A percentile compares a stretch with the other conserved stretches of the same genome.
Evolutionary conservation across 129 eudicot species (phyloP).

Genomic region (Ambrosia artemisiifolia): DNA sequence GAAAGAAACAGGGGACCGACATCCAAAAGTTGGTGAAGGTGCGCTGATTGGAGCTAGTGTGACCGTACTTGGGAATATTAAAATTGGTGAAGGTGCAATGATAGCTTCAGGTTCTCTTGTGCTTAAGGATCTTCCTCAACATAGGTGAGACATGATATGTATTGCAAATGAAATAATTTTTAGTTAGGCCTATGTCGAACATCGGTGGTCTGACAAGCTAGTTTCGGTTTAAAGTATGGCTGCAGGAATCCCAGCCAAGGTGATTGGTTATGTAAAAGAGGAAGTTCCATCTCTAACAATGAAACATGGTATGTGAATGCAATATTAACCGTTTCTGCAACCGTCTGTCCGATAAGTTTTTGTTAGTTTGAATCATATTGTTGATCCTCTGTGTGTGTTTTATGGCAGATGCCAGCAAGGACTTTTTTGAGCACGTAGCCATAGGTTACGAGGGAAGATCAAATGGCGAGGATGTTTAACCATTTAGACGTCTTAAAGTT

Average conservation of each 20-base stretch:
- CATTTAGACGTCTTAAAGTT: neutral
- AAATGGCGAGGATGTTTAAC: slow-evolving; percentile 23
- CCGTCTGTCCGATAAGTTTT: neutral
- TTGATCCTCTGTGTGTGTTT: neutral
- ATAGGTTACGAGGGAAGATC: slow-evolving; percentile 40
- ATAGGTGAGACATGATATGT: slow-evolving; percentile 39
- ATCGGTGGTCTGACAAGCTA: neutral
- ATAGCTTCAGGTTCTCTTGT: slow-evolving; percentile 70
- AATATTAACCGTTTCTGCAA: neutral
- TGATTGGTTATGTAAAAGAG: slow-evolving; percentile 62
- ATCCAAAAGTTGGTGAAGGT: slow-evolving; percentile 74
- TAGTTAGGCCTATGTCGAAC: neutral
- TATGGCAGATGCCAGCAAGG: slow-evolving; percentile 62
- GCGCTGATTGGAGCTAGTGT: slow-evolving; percentile 75
- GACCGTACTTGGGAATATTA: slow-evolving; percentile 61
- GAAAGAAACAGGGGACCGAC: slow-evolving; percentile 66
- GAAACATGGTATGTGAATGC: slow-evolving; percentile 59
- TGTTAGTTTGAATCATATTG: neutral
- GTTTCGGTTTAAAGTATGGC: slow-evolving; percentile 44
- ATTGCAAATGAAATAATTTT: neutral
- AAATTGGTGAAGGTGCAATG: slow-evolving; percentile 75
- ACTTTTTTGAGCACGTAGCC: slow-evolving; percentile 51
- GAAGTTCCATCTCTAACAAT: slow-evolving; percentile 72
- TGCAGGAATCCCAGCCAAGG: slow-evolving; percentile 73
- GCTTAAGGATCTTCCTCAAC: slow-evolving; percentile 69